Conservation (phyloP, 148 eudicot genomes). For the Chenopodium quinoa region DNA sequence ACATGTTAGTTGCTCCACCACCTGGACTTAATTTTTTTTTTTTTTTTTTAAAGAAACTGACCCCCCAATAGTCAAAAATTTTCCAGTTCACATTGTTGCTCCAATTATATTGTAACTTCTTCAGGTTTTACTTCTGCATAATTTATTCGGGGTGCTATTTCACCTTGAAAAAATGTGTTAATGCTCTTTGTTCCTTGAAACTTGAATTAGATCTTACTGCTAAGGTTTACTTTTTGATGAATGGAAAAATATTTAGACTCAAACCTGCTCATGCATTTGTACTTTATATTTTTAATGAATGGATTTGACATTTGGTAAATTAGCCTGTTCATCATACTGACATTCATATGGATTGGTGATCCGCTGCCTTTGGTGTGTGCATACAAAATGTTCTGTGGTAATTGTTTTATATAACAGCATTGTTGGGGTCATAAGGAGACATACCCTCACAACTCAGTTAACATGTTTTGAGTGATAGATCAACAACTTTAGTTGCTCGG, state of each 20-base stretch:
- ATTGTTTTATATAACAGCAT: neutral
- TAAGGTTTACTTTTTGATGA: neutral
- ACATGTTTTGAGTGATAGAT: neutral
- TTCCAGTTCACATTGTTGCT: slow-evolving; percentile 8
- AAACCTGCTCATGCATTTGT: neutral
- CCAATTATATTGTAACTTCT: neutral
- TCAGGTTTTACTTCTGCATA: neutral
- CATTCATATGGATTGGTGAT: neutral
- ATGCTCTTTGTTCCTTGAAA: neutral
- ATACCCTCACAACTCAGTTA: neutral
- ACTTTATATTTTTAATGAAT: neutral
- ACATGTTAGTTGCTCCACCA: slow-evolving; percentile 7
- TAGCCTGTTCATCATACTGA: neutral
- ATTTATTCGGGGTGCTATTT: neutral
- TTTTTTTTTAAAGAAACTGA: neutral
- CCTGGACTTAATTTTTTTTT: neutral
- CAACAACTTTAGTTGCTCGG: neutral
- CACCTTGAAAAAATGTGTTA: neutral
- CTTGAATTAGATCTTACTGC: slow-evolving; percentile 10
- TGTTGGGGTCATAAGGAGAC: neutral
- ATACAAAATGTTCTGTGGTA: neutral
- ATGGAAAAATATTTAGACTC: neutral
- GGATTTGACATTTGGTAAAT: neutral
- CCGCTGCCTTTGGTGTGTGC: neutral
- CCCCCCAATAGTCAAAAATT: neutral